Evolutionary conservation across 116 monocot species (phyloP).

Genomic region (Dioscorea cayenensis): DNA sequence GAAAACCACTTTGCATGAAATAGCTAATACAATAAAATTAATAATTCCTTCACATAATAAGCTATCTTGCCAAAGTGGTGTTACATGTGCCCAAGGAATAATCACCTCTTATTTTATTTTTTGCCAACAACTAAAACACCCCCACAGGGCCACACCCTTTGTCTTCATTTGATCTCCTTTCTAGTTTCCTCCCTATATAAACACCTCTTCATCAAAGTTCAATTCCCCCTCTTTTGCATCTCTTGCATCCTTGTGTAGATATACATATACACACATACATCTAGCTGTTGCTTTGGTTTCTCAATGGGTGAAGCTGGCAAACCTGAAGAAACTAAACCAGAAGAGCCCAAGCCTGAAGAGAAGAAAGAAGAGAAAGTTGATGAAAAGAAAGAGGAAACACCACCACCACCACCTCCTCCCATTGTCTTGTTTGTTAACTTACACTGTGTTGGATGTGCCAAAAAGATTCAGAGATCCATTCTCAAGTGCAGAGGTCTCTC

Average conservation of each 20-base stretch:
- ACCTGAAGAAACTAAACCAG: slow-evolving; percentile 41
- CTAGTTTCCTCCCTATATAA: background rate
- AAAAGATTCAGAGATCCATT: slow-evolving; percentile 69
- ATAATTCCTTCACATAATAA: slow-evolving; percentile 3
- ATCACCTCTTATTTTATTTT: background rate
- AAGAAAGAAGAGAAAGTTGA: slow-evolving; percentile 26
- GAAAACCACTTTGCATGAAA: background rate
- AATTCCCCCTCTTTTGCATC: slow-evolving; percentile 8
- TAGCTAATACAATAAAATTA: background rate
- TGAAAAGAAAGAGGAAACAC: slow-evolving; percentile 30
- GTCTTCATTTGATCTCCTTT: background rate
- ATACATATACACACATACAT: no score
- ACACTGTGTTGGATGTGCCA: slow-evolving; percentile 84
- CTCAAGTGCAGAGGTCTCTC: slow-evolving; percentile 61
- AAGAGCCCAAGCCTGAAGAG: slow-evolving; percentile 34
- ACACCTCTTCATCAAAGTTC: background rate
- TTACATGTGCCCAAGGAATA: slow-evolving; percentile 13
- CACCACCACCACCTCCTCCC: slow-evolving; percentile 24
- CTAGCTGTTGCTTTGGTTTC: background rate
- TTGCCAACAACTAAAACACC: background rate
- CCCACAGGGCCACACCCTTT: background rate
- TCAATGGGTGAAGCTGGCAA: slow-evolving; percentile 56
- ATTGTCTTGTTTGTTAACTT: slow-evolving; percentile 49
- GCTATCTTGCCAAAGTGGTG: background rate
- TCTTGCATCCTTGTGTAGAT: background rate